phyloP scores from a whole-genome alignment of 2,329 filamentous ascomycete genomes.

The Nemania serpens region DNA sequence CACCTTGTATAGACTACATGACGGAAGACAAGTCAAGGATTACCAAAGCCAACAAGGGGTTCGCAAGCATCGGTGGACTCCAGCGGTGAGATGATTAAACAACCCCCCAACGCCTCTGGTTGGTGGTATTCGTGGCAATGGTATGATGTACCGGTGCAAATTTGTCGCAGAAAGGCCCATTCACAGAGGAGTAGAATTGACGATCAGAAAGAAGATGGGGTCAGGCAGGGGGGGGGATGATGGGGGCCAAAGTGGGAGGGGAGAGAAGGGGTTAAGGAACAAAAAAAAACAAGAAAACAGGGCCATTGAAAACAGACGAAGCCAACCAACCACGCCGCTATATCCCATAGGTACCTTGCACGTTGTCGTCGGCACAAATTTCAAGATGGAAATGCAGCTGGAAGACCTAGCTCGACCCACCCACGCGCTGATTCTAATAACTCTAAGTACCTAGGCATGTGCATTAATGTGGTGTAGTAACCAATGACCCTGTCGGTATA shows the following conservation, averaged over 20 bases:
- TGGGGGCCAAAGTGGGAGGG: not conserved
- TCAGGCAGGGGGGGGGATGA: not conserved
- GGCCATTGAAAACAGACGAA: no score
- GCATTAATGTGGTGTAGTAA: constrained; percentile 19
- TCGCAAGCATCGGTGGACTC: constrained; percentile 8
- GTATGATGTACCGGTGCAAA: constrained; percentile 13
- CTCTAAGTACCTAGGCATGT: constrained; percentile 8
- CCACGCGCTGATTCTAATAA: constrained; percentile 2
- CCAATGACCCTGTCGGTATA: constrained; percentile 22
- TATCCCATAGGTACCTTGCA: no score
- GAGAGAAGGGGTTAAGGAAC: not conserved
- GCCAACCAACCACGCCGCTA: no score
- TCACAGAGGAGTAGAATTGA: not conserved
- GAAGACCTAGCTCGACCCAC: constrained; percentile 14
- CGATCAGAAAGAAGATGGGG: constrained; percentile 2
- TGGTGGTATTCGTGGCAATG: constrained; percentile 4
- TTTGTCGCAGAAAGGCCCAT: not conserved
- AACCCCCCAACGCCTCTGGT: constrained; percentile 12
- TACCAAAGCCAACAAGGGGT: constrained; percentile 11
- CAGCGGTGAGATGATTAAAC: constrained; percentile 21
- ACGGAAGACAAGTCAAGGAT: constrained; percentile 5
- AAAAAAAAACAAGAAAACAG: not conserved
- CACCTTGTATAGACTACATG: not conserved
- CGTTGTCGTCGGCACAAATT: not conserved
- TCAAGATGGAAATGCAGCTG: constrained; percentile 19